Percentiles rank a stretch among this genome's conserved stretches.
These are phyloP conservation scores for Pseudodiploospora longispora DNA, from an alignment of 2,329 filamentous ascomycete species.

Conservation along the genomic window DNA sequence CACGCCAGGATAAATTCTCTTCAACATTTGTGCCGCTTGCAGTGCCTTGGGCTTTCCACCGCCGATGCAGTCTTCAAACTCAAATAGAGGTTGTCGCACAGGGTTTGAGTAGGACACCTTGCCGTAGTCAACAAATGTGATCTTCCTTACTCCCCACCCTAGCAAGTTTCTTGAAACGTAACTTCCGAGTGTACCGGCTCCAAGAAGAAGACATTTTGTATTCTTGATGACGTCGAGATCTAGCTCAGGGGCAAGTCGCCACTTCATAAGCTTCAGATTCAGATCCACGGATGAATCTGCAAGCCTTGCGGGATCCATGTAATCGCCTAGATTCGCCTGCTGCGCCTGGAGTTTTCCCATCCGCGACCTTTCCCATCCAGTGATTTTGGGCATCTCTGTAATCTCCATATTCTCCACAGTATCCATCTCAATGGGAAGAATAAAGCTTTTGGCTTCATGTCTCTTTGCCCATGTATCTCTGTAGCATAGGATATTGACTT, in stretches of 20 bases:
- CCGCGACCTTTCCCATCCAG: slow-evolving; percentile 86
- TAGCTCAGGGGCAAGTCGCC: slow-evolving; percentile 84
- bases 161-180: slow-evolving; percentile 89
- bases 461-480: slow-evolving; percentile 71
- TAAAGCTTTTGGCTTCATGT: slow-evolving; percentile 73
- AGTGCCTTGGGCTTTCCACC: slow-evolving; percentile 80
- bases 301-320: slow-evolving; percentile 82
- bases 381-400: slow-evolving; percentile 71
- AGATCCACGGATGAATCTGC: slow-evolving; percentile 93
- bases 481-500: slow-evolving; percentile 82
- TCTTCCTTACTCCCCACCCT: slow-evolving; percentile 91
- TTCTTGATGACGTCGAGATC: slow-evolving; percentile 83
- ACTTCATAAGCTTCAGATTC: slow-evolving; percentile 97
- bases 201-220: slow-evolving; percentile 82
- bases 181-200: slow-evolving; percentile 85
- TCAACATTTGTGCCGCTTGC: slow-evolving; percentile 70
- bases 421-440: slow-evolving; percentile 59
- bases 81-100: slow-evolving; percentile 86
- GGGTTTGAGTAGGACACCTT: slow-evolving; percentile 93
- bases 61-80: slow-evolving; percentile 78
- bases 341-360: slow-evolving; percentile 70
- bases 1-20: slow-evolving; percentile 84
- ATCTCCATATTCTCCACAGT: slow-evolving; percentile 33
- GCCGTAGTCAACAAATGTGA: slow-evolving; percentile 93
- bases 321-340: slow-evolving; percentile 76